These are phyloP conservation scores for Solanum chmielewskii DNA, from an alignment of 257 asterid genomes.

Conservation along the genomic window DNA sequence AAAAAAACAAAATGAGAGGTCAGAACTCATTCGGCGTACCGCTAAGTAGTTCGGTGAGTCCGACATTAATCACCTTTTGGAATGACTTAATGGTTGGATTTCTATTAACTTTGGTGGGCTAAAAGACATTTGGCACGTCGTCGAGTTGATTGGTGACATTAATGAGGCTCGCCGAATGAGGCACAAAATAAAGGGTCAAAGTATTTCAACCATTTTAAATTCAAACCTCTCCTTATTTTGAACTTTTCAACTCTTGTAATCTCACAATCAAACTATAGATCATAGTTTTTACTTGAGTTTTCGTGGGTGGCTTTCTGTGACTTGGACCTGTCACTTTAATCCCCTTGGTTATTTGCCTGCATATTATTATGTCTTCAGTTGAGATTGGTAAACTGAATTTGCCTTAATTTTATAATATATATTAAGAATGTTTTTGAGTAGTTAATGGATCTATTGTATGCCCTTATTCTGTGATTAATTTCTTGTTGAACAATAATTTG, in stretches of 20 bases:
- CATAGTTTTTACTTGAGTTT: no score
- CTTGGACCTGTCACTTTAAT: background rate
- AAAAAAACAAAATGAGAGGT: background rate
- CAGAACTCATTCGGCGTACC: background rate
- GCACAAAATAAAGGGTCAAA: background rate
- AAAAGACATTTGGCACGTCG: accelerated
- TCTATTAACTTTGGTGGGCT: background rate
- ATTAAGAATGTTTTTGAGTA: background rate
- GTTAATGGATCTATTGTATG: background rate
- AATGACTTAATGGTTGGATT: background rate
- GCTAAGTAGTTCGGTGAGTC: background rate
- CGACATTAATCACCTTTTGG: background rate
- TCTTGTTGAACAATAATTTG: background rate
- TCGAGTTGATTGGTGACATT: background rate
- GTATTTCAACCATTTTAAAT: background rate
- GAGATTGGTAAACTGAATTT: background rate
- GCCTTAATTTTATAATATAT: no score
- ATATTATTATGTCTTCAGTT: background rate
- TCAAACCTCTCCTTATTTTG: background rate
- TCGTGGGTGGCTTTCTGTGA: background rate
- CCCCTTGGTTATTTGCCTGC: background rate
- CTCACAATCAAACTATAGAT: background rate
- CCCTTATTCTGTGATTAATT: background rate
- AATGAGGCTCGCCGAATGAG: background rate
- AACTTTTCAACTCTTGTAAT: background rate